Base-by-base conservation (phyloP, 306 rosid genomes). In the Morella rubra region DNA sequence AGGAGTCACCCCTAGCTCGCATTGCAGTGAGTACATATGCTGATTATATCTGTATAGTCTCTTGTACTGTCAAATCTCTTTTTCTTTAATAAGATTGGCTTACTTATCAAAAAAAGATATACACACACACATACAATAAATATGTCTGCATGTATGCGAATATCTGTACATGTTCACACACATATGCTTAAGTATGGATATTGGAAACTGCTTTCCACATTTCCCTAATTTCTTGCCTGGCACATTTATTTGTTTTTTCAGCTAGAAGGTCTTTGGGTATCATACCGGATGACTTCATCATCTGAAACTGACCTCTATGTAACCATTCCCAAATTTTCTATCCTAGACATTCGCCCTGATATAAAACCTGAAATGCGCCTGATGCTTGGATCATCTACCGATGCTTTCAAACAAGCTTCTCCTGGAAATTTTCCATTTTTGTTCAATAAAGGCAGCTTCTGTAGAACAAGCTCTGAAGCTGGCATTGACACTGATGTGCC, bases 211-310 rank as follows among this genome's bases (percentile, higher is more conserved):
- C 37, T 32, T 32, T 32, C 37, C 37, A 32, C 37, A 32, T 18
- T 75, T 66, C 37, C 67, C 24, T 24, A 5, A 20, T 64, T 46
- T 73, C 37, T 32, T 32, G 37, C 37, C 24, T 77, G 49, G 69
- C 10, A 60, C 18, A 51, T 83, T 79, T 79, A 68, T 54, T 70
- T 61, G 71, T 27, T 72, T 76, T 83, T 85, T 82, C 96, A 95
- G 99, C 74, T 95, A 51, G 97, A 92, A 89, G 97, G 96, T 67
- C 93, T 95, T 74, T 95, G 99, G 99, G 97, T 90, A 75, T 89
- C 91, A 8, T 92, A 92, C 80, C 92, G 99, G 14, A 92, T 85
- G 99, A 95, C 99, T 44, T 92, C 99, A 69, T 87, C 82, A 79
- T 89, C 92, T 40, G 99, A 95, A 80, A 88, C 81, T 58, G 99